These are phyloP conservation scores for Talaromyces sp. DNA, from an alignment of 2,329 filamentous ascomycete genomes.

Conservation along the genomic window DNA sequence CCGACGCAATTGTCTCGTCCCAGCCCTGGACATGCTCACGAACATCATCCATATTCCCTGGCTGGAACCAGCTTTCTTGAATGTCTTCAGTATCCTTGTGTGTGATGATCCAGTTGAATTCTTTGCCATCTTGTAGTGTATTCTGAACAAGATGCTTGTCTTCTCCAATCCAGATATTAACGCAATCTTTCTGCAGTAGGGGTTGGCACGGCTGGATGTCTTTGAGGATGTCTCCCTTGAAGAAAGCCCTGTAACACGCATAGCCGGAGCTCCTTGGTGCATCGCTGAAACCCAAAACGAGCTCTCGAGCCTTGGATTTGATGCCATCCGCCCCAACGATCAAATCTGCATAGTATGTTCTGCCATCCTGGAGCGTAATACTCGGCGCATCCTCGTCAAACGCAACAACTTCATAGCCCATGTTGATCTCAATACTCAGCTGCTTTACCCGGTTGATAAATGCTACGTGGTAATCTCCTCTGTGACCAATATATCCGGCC, in stretches of 20 bases:
- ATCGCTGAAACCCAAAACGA: conserved; percentile 13
- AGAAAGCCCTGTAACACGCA: conserved; percentile 9
- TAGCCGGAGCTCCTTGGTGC: conserved; percentile 9
- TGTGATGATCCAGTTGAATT: conserved; percentile 53
- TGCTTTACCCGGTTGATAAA: conserved; percentile 9
- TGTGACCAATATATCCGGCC: conserved; percentile 10
- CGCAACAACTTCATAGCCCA: conserved; percentile 11
- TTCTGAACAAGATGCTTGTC: conserved; percentile 45
- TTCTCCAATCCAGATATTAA: conserved; percentile 43
- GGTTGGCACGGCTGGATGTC: conserved; percentile 21
- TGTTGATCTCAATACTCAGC: conserved; percentile 7
- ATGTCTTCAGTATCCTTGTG: conserved; percentile 37
- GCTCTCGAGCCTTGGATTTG: conserved; percentile 16
- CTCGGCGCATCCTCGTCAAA: conserved; percentile 16
- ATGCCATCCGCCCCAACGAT: conserved; percentile 20
- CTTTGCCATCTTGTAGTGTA: conserved; percentile 47
- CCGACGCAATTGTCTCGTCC: conserved; percentile 17
- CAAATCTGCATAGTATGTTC: conserved; percentile 14
- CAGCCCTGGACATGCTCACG: conserved; percentile 9
- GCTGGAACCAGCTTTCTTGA: conserved; percentile 11
- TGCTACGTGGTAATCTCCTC: conserved; percentile 11
- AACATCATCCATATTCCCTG: conserved; percentile 11
- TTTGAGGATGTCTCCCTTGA: conserved; percentile 11
- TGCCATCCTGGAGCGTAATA: conserved; percentile 11
- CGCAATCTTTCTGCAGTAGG: conserved; percentile 48